Percentiles rank a stretch among this genome's conserved stretches.
Evolutionary conservation across 2,329 filamentous ascomycete genomes (phyloP).

Genomic region (Monosporascus ibericus): DNA sequence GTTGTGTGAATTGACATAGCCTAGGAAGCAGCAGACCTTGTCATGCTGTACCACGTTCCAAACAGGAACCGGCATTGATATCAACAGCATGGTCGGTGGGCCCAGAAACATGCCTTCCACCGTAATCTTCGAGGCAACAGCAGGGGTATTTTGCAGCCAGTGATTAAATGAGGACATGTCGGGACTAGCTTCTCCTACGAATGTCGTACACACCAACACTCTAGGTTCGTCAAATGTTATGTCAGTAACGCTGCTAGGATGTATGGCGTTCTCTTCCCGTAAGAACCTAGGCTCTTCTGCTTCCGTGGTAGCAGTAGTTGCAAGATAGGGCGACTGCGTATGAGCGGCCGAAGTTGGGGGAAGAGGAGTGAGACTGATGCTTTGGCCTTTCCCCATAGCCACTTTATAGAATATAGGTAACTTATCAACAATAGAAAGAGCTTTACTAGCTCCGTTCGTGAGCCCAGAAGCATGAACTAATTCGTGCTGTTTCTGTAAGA

Average conservation of each 20-base stretch:
- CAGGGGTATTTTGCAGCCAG: constrained; percentile 56
- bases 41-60: constrained; percentile 62
- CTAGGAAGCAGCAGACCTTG: constrained; percentile 60
- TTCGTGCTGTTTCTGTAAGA: constrained; percentile 39
- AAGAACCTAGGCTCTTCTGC: constrained; percentile 16
- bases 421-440: constrained; percentile 27
- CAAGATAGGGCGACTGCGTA: constrained; percentile 24
- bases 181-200: constrained; percentile 58
- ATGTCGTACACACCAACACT: constrained; percentile 61
- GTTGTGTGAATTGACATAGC: constrained; percentile 61
- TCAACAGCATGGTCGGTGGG: constrained; percentile 58
- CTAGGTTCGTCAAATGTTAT: constrained; percentile 57
- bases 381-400: constrained; percentile 46
- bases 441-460: constrained; percentile 39
- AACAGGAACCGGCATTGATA: constrained; percentile 58
- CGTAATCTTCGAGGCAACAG: constrained; percentile 50
- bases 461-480: constrained; percentile 34
- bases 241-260: constrained; percentile 43
- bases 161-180: constrained; percentile 62
- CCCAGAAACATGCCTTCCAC: constrained; percentile 65
- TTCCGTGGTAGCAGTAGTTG: constrained; percentile 21
- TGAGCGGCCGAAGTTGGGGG: constrained; percentile 23
- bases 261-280: constrained; percentile 37
- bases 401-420: constrained; percentile 50
- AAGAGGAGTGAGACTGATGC: constrained; percentile 46